Evolutionary conservation across 495 filamentous ascomycete species (phyloP).

Genomic region (Acidomyces sp.): DNA sequence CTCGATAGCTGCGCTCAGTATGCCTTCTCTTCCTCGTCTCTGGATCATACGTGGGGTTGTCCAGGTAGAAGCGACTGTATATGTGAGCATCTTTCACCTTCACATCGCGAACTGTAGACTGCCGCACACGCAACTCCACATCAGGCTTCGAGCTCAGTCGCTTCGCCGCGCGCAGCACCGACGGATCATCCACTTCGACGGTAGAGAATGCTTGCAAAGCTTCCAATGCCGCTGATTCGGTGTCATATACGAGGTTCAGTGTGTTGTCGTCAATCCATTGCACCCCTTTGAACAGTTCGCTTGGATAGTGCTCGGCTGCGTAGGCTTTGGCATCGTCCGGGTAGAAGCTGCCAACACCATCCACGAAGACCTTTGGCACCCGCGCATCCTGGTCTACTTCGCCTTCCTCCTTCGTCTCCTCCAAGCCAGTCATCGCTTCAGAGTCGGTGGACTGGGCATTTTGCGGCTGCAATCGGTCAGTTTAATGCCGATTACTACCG

Average conservation of each 20-base stretch:
- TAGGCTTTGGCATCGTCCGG: constrained; percentile 65
- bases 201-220: constrained; percentile 55
- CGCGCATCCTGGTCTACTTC: constrained; percentile 16
- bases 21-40: constrained; percentile 36
- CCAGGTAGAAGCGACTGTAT: constrained; percentile 77
- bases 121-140: constrained; percentile 53
- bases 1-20: constrained; percentile 37
- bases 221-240: constrained; percentile 50
- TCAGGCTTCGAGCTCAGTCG: constrained; percentile 51
- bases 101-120: constrained; percentile 59
- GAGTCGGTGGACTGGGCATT: background rate
- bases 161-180: constrained; percentile 49
- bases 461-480: background rate
- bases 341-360: constrained; percentile 68
- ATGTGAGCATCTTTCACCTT: constrained; percentile 66
- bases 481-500: background rate
- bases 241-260: constrained; percentile 68
- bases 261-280: constrained; percentile 96
- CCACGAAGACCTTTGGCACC: constrained; percentile 62
- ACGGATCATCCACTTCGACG: constrained; percentile 31
- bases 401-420: constrained; percentile 16
- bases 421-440: constrained; percentile 13
- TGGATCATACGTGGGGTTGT: constrained; percentile 79
- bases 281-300: constrained; percentile 42
- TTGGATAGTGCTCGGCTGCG: constrained; percentile 47